phyloP scores from a whole-genome alignment of 345 rosid genomes.

The Cardamine resedifolia region DNA sequence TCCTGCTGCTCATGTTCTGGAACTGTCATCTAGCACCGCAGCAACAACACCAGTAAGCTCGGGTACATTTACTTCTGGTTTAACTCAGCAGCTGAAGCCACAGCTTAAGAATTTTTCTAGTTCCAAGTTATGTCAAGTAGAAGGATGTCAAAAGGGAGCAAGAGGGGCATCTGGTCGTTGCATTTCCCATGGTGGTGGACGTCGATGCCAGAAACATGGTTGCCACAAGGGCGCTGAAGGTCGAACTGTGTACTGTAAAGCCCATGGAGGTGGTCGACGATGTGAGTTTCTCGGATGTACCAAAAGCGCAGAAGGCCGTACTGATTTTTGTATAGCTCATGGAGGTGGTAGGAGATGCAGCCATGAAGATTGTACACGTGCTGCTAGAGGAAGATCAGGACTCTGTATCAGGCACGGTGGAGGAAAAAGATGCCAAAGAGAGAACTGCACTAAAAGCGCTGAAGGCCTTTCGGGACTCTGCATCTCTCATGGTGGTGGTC shows the following conservation, averaged over 20 bases:
- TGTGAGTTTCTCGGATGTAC: constrained; percentile 97
- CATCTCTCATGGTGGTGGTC: constrained; percentile 97
- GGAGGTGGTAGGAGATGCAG: constrained; percentile 97
- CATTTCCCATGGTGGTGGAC: constrained; percentile 97
- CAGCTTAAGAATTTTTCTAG: constrained; percentile 52
- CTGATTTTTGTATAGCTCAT: constrained; percentile 92
- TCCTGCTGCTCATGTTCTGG: constrained; percentile 44
- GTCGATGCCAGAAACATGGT: constrained; percentile 86
- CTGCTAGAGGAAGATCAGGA: constrained; percentile 97
- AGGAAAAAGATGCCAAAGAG: constrained; percentile 91
- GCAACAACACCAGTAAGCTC: constrained; percentile 61
- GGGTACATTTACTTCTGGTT: constrained; percentile 80
- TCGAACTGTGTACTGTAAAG: constrained; percentile 92
- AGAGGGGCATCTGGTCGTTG: constrained; percentile 98
- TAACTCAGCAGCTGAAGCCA: constrained; percentile 57
- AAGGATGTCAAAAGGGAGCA: constrained; percentile 98
- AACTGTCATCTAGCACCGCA: constrained; percentile 57
- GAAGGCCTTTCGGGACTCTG: constrained; percentile 98
- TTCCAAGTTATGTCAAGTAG: constrained; percentile 79
- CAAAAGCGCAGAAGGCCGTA: constrained; percentile 97
- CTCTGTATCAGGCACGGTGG: constrained; percentile 97
- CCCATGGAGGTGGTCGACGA: constrained; percentile 97
- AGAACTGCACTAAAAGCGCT: constrained; percentile 87
- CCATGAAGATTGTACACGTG: constrained; percentile 75
- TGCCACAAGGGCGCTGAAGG: constrained; percentile 99